Evolutionary conservation across 768 basidiomycete species (phyloP).

Genomic region (Boletus sp.): DNA sequence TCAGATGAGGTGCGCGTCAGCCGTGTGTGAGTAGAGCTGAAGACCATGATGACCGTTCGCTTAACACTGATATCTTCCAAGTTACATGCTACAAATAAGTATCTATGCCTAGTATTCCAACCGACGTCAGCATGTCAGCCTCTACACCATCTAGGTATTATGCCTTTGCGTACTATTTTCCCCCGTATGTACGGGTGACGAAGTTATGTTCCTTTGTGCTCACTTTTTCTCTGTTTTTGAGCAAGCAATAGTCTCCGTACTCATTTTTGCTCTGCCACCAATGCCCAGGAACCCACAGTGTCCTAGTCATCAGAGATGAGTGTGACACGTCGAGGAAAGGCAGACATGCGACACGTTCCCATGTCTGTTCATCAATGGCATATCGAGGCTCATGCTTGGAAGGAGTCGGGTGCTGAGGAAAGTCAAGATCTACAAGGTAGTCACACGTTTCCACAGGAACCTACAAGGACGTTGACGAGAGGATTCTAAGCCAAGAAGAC

Average conservation of each 20-base stretch:
- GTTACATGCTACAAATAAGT: constrained; percentile 2
- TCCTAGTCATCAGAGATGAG: constrained; percentile 70
- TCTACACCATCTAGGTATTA: constrained; percentile 8
- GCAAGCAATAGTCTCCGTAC: constrained; percentile 89
- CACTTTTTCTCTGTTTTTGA: constrained; percentile 55
- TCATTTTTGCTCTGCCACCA: constrained; percentile 67
- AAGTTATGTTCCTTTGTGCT: constrained; percentile 25
- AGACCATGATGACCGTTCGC: constrained; percentile 11
- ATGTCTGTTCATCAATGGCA: constrained; percentile 57
- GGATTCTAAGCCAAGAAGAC: neutral
- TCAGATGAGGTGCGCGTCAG: constrained; percentile 43
- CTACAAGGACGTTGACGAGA: constrained; percentile 36
- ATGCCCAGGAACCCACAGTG: constrained; percentile 76
- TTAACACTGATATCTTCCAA: neutral
- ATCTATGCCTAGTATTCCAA: constrained; percentile 21
- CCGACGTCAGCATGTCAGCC: constrained; percentile 18
- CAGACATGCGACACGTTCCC: constrained; percentile 80
- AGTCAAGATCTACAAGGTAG: constrained; percentile 89
- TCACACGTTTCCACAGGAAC: constrained; percentile 73
- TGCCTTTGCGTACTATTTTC: constrained; percentile 10
- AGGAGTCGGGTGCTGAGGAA: constrained; percentile 61
- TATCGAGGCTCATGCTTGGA: constrained; percentile 79
- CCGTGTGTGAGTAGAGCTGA: constrained; percentile 19
- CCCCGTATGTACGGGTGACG: constrained; percentile 4
- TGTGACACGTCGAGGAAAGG: constrained; percentile 82